Conservation (phyloP, 208 protist genomes). For the Acanthamoeba castellanii region DNA sequence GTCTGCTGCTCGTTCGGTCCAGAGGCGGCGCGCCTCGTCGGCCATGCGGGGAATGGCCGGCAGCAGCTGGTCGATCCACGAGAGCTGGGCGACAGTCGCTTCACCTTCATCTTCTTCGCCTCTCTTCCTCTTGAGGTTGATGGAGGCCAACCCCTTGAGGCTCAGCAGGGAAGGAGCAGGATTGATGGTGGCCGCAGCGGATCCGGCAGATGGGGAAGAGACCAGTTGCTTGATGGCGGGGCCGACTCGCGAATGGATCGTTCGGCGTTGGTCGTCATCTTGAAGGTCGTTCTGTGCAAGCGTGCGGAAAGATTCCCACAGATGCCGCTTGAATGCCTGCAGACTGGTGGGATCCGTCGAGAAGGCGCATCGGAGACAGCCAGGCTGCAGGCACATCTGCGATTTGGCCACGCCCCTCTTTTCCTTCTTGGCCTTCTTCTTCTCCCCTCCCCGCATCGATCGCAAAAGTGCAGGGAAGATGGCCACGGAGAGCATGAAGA, state of each 20-base stretch:
- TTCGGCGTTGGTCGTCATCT: not conserved
- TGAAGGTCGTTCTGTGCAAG: no score
- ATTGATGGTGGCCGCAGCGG: not conserved
- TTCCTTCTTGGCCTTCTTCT: not conserved
- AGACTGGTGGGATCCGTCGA: not conserved
- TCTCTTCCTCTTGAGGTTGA: not conserved
- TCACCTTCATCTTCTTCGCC: not conserved
- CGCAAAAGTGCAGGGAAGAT: not conserved
- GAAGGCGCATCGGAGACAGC: conserved; percentile 19
- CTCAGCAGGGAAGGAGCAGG: not conserved
- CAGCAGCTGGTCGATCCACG: not conserved
- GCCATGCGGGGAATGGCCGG: not conserved
- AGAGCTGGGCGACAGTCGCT: not conserved
- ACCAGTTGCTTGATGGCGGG: not conserved
- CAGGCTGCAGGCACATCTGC: conserved; percentile 1
- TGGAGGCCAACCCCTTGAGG: not conserved
- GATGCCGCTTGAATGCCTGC: not conserved
- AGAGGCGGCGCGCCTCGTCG: not conserved
- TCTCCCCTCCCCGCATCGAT: not conserved
- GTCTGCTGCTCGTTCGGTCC: not conserved
- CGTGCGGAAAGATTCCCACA: not conserved
- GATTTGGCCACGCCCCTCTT: not conserved
- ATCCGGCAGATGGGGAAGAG: not conserved
- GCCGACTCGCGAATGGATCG: not conserved
- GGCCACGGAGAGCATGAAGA: not conserved